Evolutionary conservation across 306 rosid genomes (phyloP), one percentile per base, ranked within the genome.

Genomic region (Gleditsia sinensis): DNA sequence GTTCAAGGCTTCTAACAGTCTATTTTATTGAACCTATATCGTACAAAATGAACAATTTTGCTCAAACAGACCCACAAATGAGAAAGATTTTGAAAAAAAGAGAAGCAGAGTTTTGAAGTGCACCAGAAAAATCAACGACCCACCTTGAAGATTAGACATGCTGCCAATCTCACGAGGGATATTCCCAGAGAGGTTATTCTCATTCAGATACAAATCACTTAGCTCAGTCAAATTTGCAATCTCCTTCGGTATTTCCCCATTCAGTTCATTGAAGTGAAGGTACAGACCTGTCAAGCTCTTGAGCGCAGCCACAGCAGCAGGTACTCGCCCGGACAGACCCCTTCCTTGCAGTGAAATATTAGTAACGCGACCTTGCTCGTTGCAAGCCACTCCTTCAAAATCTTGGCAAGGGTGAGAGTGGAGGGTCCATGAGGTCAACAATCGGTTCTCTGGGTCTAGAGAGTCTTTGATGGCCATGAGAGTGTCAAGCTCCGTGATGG

Each of bases 381-480:
- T 90, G 81, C 98, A 93, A 10, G 93, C 95, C 30, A 93, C 91
- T 12, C 98, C 98, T 28, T 79, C 91, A 60, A 93, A 93, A 4
- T 53, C 69, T 39, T 87, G 69, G 24, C 98, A 93, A 1, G 91
- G 97, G 33, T 90, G 94, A 64, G 86, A 84, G 45, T 75, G 66
- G 3, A 42, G 69, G n/a, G 82, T 84, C 98, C 98, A 92, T 12
- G 98, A 88, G 13, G 64, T n/a, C 75, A 92, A 64, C 0, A 88
- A 71, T 57, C n/a, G 81, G 84, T 80, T 83, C 34, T 87, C 89
- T 40, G 95, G 96, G 93, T 93, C 96, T 17, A 90, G 69, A n/a
- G 95, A 84, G 48, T 79, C 50, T 84, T 88, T 93, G 49, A 90
- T 24, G 56, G 82, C 74, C 87, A 90, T 74, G 13, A 90, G 86